phyloP scores from a whole-genome alignment of 129 eudicot genomes.

The Solidago caesia region DNA sequence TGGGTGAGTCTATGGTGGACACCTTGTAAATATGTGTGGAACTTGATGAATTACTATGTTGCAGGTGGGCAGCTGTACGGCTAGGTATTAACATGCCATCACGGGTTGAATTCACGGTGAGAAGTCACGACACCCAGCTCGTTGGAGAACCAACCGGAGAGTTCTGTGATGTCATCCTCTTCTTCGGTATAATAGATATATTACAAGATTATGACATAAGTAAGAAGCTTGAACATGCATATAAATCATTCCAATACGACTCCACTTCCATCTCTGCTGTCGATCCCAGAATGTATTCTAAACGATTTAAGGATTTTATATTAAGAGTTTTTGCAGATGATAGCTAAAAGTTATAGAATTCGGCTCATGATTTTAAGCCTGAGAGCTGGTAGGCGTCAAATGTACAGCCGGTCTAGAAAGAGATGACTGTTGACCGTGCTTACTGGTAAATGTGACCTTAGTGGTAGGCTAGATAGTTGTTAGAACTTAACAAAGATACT shows the following conservation, averaged over 20 bases:
- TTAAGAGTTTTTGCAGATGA: conserved; percentile 63
- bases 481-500: conserved; percentile 24
- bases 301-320: conserved; percentile 71
- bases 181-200: conserved; percentile 80
- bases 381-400: conserved; percentile 29
- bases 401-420: conserved; percentile 26
- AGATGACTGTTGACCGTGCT: conserved; percentile 16
- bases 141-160: conserved; percentile 71
- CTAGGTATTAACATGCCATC: conserved; percentile 70
- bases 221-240: conserved; percentile 91
- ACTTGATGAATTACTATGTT: background rate
- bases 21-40: too few species aligned
- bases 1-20: too few species aligned
- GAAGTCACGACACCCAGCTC: conserved; percentile 53
- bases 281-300: conserved; percentile 70
- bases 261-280: conserved; percentile 85
- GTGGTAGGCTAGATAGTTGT: conserved; percentile 33
- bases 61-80: conserved; percentile 53
- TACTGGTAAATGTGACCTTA: conserved; percentile 16
- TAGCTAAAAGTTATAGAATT: conserved; percentile 28
- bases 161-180: conserved; percentile 56
- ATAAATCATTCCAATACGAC: conserved; percentile 75
- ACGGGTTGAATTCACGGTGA: conserved; percentile 54
- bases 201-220: conserved; percentile 86
- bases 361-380: conserved; percentile 15